These are phyloP conservation scores for Dioscorea cayenensis DNA, from an alignment of 116 monocot species.

Conservation along the genomic window DNA sequence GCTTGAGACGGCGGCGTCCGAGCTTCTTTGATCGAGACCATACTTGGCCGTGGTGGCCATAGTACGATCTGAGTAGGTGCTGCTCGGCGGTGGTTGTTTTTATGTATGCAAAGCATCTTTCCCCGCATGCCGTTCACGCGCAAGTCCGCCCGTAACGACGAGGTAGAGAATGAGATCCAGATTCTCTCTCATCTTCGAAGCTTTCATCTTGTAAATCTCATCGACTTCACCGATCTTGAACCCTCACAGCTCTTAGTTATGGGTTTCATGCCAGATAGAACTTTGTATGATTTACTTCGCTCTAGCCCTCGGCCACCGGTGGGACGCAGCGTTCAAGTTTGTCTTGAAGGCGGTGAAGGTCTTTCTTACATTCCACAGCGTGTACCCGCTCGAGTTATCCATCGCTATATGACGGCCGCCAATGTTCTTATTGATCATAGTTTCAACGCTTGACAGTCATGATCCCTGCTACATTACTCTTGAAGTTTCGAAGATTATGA, in stretches of 20 bases:
- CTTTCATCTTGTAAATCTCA: constrained; percentile 38
- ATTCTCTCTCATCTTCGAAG: constrained; percentile 31
- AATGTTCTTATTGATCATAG: constrained; percentile 65
- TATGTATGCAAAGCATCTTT: constrained; percentile 42
- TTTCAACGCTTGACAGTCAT: constrained; percentile 63
- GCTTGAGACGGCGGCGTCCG: constrained; percentile 49
- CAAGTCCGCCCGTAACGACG: constrained; percentile 6
- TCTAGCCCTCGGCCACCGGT: too few relatives aligned
- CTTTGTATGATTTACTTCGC: constrained; percentile 29
- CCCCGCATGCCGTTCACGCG: constrained; percentile 9
- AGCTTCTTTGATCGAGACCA: constrained; percentile 47
- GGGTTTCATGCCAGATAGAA: constrained; percentile 52
- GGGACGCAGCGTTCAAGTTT: too few relatives aligned
- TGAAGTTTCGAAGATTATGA: constrained; percentile 87
- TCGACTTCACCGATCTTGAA: constrained; percentile 15
- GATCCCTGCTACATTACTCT: constrained; percentile 88
- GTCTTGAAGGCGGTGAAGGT: too few relatives aligned
- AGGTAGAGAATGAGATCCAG: constrained; percentile 51
- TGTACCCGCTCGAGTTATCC: too few relatives aligned
- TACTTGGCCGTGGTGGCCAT: constrained; percentile 78
- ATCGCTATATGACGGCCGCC: constrained; percentile 71
- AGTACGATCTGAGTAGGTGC: constrained; percentile 61
- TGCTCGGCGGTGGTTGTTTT: constrained; percentile 12
- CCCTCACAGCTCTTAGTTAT: constrained; percentile 22
- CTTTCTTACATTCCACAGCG: too few relatives aligned